Percentiles rank a stretch among this genome's conserved stretches.
These are phyloP conservation scores for Microstroma glucosiphilum DNA, from an alignment of 1,284 basidiomycete species.

Conservation along the genomic window DNA sequence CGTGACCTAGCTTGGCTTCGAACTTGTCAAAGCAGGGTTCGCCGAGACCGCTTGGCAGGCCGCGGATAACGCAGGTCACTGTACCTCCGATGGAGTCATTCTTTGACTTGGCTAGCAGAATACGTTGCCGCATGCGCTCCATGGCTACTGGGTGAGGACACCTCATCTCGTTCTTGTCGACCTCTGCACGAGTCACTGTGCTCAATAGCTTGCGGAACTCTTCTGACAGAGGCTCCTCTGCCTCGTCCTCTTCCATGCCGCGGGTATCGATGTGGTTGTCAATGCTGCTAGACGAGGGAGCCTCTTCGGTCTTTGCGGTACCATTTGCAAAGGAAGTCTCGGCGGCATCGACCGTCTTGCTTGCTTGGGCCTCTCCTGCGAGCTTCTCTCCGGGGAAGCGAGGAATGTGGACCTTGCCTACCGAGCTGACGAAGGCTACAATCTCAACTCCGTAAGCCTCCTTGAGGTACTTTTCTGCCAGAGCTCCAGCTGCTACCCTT, in stretches of 20 bases:
- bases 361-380: slow-evolving; percentile 19
- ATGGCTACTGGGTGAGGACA: slow-evolving; percentile 86
- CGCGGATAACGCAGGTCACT: slow-evolving; percentile 89
- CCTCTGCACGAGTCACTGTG: slow-evolving; percentile 74
- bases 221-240: slow-evolving; percentile 70
- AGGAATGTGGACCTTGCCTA: slow-evolving; percentile 79
- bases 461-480: slow-evolving; percentile 92
- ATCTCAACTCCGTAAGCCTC: slow-evolving; percentile 85
- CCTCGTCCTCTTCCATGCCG: slow-evolving; percentile 63
- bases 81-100: slow-evolving; percentile 95
- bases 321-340: slow-evolving; percentile 7
- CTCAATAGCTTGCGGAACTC: slow-evolving; percentile 77
- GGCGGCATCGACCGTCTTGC: background rate
- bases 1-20: slow-evolving; percentile 90
- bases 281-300: slow-evolving; percentile 16
- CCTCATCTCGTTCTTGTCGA: slow-evolving; percentile 79
- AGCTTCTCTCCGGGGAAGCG: slow-evolving; percentile 42
- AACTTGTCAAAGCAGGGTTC: slow-evolving; percentile 99
- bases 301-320: slow-evolving; percentile 11
- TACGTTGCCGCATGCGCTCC: slow-evolving; percentile 86
- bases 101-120: slow-evolving; percentile 82
- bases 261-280: slow-evolving; percentile 50
- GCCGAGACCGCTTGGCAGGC: slow-evolving; percentile 81
- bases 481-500: slow-evolving; percentile 93
- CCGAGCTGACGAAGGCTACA: slow-evolving; percentile 91